Base-by-base conservation (phyloP, 2,329 filamentous ascomycete genomes). In the Chaetomium globosum region DNA sequence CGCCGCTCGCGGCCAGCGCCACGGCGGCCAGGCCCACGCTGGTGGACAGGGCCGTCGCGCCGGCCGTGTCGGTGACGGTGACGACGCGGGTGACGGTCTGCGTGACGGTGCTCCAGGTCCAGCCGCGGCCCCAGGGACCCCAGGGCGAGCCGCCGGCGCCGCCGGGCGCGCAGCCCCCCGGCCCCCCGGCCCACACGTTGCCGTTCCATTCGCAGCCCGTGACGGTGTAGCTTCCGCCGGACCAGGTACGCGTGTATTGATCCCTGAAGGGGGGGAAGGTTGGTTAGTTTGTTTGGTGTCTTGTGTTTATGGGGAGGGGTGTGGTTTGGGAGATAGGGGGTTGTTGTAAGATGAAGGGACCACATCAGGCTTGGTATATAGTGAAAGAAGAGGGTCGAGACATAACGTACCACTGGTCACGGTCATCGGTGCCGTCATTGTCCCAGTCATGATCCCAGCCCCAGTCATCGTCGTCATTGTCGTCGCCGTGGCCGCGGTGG, bases 181-280 rank as follows among this genome's bases (percentile, higher is more conserved):
- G 72, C 6, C 78, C 78, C 46, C 77, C 75, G 36, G 76, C 75
- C 79, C 79, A 80, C 0, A 76, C 76, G 33, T 75, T 77, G 2
- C 77, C 78, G 67, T 74, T 72, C 73, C 77, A 80, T 31, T 76
- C 73, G 67, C 79, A 81, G 1, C 78, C 78, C 1, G 78, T 80
- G 3, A 80, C 76, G 28, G 79, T 80, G 65, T 77, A 78, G 21
- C 74, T 74, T 51, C 76, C 75, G 54, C 76, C 77, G 1, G 75
- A 71, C 75, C 76, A 80, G 55, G 77, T 78, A 53, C 69, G 70
- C 6, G 74, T 74, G 48, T 33, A 65, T 19, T 63, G 59, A 10
- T 26, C 36, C 39, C 39, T 43, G 16, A 3, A 5, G 12, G 16
- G 13, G 13, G 13, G 39, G 16, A 7, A 16, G 36, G 33, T 1